These are phyloP conservation scores for Schoenoplectus tabernaemontani DNA, from an alignment of 202 grass and related monocot genomes.

Conservation along the genomic window DNA sequence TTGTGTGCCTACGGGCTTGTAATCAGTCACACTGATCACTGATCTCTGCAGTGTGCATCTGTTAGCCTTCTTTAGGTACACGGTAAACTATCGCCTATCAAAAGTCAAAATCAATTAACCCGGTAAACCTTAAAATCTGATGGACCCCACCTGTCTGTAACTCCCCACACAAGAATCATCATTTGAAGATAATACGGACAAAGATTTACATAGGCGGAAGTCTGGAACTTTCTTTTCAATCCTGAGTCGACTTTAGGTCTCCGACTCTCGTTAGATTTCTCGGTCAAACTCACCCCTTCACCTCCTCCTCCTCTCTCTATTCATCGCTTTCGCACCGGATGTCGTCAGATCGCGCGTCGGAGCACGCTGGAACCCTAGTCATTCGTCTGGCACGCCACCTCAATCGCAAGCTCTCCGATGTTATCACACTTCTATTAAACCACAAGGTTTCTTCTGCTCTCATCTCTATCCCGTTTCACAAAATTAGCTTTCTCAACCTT, in stretches of 20 bases:
- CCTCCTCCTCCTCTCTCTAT: not conserved
- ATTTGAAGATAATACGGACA: not conserved
- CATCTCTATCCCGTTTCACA: not conserved
- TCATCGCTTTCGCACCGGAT: slow-evolving; percentile 14
- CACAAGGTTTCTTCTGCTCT: slow-evolving; percentile 44
- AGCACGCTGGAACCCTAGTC: slow-evolving; percentile 53
- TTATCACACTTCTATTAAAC: slow-evolving; percentile 45
- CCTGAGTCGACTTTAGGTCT: not conserved
- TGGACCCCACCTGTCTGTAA: not conserved
- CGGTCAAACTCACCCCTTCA: not conserved
- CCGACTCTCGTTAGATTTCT: no score
- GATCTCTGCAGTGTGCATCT: no score
- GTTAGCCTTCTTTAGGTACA: no score
- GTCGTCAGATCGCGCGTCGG: slow-evolving; percentile 61
- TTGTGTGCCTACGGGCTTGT: no score
- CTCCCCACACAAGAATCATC: not conserved
- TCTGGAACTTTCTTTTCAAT: no score
- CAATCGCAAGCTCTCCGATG: slow-evolving; percentile 72
- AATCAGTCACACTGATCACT: no score
- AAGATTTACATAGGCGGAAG: not conserved
- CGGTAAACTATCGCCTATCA: no score
- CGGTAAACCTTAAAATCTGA: no score
- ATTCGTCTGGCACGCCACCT: slow-evolving; percentile 62
- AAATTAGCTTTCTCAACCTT: not conserved
- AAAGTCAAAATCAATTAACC: no score